Evolutionary conservation across 371 early-diverging fungal species (phyloP).

Genomic region (Entomophthora muscae): DNA sequence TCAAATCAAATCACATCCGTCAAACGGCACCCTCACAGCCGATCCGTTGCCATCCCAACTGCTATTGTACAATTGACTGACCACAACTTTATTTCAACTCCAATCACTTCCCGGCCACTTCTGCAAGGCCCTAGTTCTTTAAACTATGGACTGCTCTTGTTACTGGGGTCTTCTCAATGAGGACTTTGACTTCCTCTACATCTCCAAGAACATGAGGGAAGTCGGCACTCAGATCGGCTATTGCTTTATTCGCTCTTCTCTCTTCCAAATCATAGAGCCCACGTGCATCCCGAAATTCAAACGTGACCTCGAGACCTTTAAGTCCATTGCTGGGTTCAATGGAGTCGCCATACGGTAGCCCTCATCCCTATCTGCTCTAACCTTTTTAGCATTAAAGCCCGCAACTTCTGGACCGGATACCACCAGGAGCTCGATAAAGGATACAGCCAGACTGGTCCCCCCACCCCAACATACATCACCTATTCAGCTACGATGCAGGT

Average conservation of each 20-base stretch:
- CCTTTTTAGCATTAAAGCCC: not conserved
- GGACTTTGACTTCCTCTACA: conserved; percentile 5
- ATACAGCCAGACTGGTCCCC: too few species aligned
- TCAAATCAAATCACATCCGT: not conserved
- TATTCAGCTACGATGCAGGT: not conserved
- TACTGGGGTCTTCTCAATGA: conserved; percentile 2
- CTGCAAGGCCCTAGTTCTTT: not conserved
- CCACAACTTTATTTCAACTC: not conserved
- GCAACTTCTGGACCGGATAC: not conserved
- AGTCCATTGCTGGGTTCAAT: not conserved
- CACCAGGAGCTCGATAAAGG: too few species aligned
- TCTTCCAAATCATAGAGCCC: not conserved
- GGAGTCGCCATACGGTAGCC: not conserved
- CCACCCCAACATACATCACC: not conserved
- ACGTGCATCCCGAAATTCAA: not conserved
- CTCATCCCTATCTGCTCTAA: not conserved
- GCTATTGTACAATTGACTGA: too few species aligned
- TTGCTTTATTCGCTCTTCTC: not conserved
- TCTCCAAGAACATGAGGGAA: conserved; percentile 1
- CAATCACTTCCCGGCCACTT: not conserved
- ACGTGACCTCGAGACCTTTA: not conserved
- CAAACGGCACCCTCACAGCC: not conserved
- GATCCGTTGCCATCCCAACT: too few species aligned
- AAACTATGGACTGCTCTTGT: not conserved
- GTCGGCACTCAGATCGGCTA: not conserved